These are phyloP conservation scores for Dryadomyces quercivorus DNA, from an alignment of 2,329 filamentous ascomycete genomes.

Conservation along the genomic window DNA sequence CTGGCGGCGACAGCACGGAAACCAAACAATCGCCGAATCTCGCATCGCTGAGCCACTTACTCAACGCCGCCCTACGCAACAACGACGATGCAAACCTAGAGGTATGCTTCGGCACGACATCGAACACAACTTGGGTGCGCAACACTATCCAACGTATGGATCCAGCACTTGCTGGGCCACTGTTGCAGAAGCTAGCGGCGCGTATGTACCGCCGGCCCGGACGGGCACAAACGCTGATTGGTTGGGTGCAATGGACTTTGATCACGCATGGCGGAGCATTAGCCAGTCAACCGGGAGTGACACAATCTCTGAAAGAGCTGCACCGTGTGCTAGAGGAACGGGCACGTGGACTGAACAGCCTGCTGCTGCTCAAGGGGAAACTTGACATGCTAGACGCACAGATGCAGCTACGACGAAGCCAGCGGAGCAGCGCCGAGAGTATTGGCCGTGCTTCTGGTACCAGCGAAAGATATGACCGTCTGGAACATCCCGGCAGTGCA, in stretches of 20 bases:
- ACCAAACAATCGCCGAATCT: conserved; percentile 14
- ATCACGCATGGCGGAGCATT: conserved; percentile 84
- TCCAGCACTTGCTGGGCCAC: conserved; percentile 63
- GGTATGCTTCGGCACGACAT: conserved; percentile 73
- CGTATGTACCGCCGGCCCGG: conserved; percentile 79
- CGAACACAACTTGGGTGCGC: conserved; percentile 64
- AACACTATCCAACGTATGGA: conserved; percentile 86
- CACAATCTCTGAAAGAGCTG: conserved; percentile 64
- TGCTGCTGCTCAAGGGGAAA: conserved; percentile 86
- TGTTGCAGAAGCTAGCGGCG: conserved; percentile 77
- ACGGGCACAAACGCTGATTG: conserved; percentile 78
- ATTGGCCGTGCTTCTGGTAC: conserved; percentile 22
- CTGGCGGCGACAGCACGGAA: not conserved
- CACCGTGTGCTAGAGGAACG: conserved; percentile 83
- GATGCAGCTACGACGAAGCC: conserved; percentile 64
- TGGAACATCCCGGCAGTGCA: conserved; percentile 38
- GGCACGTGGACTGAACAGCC: conserved; percentile 65
- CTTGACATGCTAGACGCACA: conserved; percentile 89
- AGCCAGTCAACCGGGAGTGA: conserved; percentile 71
- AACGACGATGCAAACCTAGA: conserved; percentile 86
- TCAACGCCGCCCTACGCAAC: conserved; percentile 83
- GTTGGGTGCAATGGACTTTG: conserved; percentile 93
- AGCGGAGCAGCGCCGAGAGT: conserved; percentile 22
- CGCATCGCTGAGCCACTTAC: conserved; percentile 72
- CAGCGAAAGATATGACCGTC: conserved; percentile 37